A percentile compares a stretch with the other conserved stretches of the same genome.
These are phyloP conservation scores for Astrephomene gubernaculifera DNA, from an alignment of 139 green algal genomes.

Conservation along the genomic window DNA sequence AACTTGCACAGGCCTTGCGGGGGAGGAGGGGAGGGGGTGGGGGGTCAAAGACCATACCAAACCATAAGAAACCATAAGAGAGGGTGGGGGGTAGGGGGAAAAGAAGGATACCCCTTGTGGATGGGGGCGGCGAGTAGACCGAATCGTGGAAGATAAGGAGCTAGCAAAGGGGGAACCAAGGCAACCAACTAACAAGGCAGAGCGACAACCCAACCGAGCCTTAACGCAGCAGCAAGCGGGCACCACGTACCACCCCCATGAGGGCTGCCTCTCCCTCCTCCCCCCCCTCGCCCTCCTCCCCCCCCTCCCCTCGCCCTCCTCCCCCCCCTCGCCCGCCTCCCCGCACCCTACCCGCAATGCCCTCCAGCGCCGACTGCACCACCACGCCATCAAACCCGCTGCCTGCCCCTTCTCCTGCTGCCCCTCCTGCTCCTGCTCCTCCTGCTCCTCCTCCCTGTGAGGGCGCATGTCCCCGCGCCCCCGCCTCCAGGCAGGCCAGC, in stretches of 20 bases:
- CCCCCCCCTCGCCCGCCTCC: neutral
- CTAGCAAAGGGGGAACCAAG: too few relatives aligned
- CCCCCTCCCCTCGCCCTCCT: too few relatives aligned
- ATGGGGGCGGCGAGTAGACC: too few relatives aligned
- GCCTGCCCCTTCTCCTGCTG: neutral
- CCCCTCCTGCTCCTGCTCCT: neutral
- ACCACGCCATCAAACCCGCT: slow-evolving; percentile 51
- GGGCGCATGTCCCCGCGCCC: slow-evolving; percentile 1
- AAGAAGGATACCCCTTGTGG: too few relatives aligned
- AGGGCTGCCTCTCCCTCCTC: too few relatives aligned
- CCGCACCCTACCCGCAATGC: slow-evolving; percentile 50
- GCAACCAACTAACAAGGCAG: too few relatives aligned
- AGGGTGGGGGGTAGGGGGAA: too few relatives aligned
- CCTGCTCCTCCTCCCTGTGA: neutral
- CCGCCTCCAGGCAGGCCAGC: slow-evolving; percentile 65
- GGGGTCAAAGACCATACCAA: too few relatives aligned
- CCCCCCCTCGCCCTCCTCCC: neutral
- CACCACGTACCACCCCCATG: neutral
- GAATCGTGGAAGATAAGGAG: too few relatives aligned
- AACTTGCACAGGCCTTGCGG: slow-evolving; percentile 27
- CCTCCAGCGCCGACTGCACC: slow-evolving; percentile 61
- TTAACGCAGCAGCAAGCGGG: too few relatives aligned
- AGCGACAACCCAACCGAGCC: neutral
- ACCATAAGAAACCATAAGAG: too few relatives aligned
- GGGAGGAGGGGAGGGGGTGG: neutral